phyloP scores from a whole-genome alignment of 225 moss, liverwort and hornwort genomes.

The Antitrichia curtipendula region DNA sequence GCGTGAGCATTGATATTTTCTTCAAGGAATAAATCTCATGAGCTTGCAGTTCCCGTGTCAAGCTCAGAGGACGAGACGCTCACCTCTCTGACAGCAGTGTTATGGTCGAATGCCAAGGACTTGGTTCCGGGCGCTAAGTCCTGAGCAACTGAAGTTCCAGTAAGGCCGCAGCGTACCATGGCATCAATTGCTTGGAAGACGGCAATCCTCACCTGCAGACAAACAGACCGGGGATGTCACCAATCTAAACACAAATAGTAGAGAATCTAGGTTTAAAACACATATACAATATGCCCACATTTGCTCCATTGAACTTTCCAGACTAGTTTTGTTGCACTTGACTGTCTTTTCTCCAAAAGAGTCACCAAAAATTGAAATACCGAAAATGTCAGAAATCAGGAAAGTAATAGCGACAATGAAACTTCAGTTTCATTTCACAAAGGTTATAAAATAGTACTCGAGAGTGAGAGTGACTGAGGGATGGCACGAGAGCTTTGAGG shows the following conservation, averaged over 20 bases:
- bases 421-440: not conserved
- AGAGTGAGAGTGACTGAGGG: slow-evolving; percentile 70
- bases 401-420: not conserved
- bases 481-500: slow-evolving; percentile 52
- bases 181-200: slow-evolving; percentile 63
- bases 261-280: not conserved
- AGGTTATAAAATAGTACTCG: slow-evolving; percentile 14
- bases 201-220: slow-evolving; percentile 58
- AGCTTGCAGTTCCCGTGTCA: not conserved
- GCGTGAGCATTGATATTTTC: not conserved
- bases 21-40: not conserved
- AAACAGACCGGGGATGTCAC: not conserved
- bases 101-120: slow-evolving; percentile 66
- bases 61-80: not conserved
- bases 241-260: not conserved
- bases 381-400: not conserved
- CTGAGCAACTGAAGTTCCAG: slow-evolving; percentile 39
- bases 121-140: slow-evolving; percentile 61
- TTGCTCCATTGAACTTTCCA: not conserved
- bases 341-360: not conserved
- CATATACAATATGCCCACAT: not conserved
- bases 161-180: slow-evolving; percentile 52
- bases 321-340: not conserved
- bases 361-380: not conserved
- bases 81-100: slow-evolving; percentile 47